These are phyloP conservation scores for Aspergillus sp. DNA, from an alignment of 2,329 filamentous ascomycete genomes.

Conservation along the genomic window DNA sequence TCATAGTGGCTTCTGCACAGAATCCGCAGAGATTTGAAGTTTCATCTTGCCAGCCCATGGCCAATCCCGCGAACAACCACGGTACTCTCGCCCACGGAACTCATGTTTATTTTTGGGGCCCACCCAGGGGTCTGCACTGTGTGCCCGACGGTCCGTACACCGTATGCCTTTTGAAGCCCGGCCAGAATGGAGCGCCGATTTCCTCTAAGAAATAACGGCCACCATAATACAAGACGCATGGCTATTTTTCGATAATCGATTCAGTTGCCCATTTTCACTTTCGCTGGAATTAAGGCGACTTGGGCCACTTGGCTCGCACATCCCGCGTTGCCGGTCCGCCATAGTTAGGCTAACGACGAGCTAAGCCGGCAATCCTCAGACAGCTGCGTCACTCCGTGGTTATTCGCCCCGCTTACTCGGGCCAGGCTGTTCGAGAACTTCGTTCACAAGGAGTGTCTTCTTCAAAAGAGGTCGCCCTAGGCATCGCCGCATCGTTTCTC, in stretches of 20 bases:
- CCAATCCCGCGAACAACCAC: slow-evolving; percentile 15
- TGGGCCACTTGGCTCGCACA: neutral
- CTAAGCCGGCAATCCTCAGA: neutral
- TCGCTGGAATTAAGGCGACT: neutral
- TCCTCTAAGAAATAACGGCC: no score
- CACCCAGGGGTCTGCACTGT: neutral
- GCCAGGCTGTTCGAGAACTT: slow-evolving; percentile 5
- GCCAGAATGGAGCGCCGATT: neutral
- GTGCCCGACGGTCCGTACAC: no score
- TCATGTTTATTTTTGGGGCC: slow-evolving; percentile 17
- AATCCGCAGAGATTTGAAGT: neutral
- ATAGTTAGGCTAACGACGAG: slow-evolving; percentile 11
- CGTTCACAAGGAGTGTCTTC: neutral
- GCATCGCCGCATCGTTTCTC: neutral
- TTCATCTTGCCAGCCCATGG: neutral
- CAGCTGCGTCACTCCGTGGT: neutral
- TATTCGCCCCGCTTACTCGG: slow-evolving; percentile 1
- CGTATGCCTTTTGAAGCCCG: neutral
- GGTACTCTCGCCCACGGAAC: slow-evolving; percentile 16
- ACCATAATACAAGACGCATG: neutral
- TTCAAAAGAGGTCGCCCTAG: neutral
- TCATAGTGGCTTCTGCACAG: neutral
- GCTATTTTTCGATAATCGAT: neutral
- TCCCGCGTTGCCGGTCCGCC: neutral
- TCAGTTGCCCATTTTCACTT: neutral